Evolutionary conservation across 1,139 yeast genomes (phyloP), one percentile per base, ranked within the genome.

Genomic region (Zygoascus sp.): DNA sequence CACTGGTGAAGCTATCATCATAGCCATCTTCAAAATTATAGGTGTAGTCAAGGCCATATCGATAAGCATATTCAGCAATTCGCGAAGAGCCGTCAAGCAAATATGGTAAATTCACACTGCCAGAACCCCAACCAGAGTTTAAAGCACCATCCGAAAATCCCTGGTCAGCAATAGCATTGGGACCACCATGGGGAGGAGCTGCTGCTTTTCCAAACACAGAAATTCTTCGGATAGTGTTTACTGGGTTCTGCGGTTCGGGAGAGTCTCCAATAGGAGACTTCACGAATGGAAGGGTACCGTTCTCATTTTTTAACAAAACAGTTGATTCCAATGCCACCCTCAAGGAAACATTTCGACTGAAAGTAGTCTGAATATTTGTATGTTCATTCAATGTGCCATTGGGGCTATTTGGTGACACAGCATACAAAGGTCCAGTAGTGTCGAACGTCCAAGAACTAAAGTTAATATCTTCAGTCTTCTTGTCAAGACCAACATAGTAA

Each of bases 371-470:
- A 3, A 77, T 80, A 48, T 79, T 80, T 40, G 72, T 67, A 56
- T 79, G 83, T 68, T 76, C 71, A 57, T 80, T 80, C 35, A 77
- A 74, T 55, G 73, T 77, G 21, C 69, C 68, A 19, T 74, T 72
- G 8, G 81, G 79, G 0, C 83, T 82, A 52, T 62, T 73, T 46
- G 74, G 74, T 53, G 77, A 78, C 5, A 46, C 53, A 13, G 79
- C 79, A 55, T 66, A 75, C 49, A 74, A 68, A 50, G 74, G 79
- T 17, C 78, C 81, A 55, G 68, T 73, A 1, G 81, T 76, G 54
- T 76, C 77, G 49, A 65, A 64, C 3, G 83, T 76, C 82, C 82
- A 78, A 0, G 83, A 76, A 50, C 76, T 73, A 60, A 80, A 80
- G 58, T 77, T 79, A 25, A 84, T 83, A 25, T 53, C 53, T 20